Conservation (phyloP, 1,284 basidiomycete species). For the Chalciporus sp. region DNA sequence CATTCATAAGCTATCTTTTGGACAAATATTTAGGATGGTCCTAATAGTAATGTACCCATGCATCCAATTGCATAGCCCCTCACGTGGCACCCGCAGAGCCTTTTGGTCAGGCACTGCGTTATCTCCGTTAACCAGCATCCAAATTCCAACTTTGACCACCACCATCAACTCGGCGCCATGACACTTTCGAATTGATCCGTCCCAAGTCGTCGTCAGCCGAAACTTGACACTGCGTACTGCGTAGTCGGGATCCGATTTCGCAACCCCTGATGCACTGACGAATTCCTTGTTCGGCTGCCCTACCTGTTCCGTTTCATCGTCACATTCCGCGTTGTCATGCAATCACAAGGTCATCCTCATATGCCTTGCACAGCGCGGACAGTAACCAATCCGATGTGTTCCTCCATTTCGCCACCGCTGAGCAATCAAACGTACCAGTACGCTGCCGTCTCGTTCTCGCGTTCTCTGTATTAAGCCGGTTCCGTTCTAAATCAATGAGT, state of each 20-base stretch:
- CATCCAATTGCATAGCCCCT: too few relatives aligned
- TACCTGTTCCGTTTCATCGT: too few relatives aligned
- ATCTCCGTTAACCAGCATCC: not conserved
- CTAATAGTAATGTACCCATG: too few relatives aligned
- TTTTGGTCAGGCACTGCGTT: not conserved
- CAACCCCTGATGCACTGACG: too few relatives aligned
- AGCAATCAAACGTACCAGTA: not conserved
- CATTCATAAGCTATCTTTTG: too few relatives aligned
- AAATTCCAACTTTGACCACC: not conserved
- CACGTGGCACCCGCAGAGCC: not conserved
- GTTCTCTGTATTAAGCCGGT: not conserved
- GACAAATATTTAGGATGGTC: too few relatives aligned
- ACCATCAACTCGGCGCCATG: not conserved
- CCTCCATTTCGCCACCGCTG: not conserved
- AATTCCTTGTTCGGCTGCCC: too few relatives aligned
- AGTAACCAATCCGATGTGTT: not conserved
- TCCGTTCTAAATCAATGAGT: slow-evolving; percentile 11
- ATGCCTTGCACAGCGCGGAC: not conserved
- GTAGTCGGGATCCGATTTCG: too few relatives aligned
- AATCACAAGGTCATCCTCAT: not conserved
- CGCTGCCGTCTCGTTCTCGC: not conserved
- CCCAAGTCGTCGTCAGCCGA: not conserved
- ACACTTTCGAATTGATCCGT: not conserved
- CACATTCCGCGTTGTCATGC: not conserved
- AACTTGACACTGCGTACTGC: too few relatives aligned